These are phyloP conservation scores for Colletotrichum sp. DNA, from an alignment of 2,329 filamentous ascomycete genomes.

Conservation along the genomic window DNA sequence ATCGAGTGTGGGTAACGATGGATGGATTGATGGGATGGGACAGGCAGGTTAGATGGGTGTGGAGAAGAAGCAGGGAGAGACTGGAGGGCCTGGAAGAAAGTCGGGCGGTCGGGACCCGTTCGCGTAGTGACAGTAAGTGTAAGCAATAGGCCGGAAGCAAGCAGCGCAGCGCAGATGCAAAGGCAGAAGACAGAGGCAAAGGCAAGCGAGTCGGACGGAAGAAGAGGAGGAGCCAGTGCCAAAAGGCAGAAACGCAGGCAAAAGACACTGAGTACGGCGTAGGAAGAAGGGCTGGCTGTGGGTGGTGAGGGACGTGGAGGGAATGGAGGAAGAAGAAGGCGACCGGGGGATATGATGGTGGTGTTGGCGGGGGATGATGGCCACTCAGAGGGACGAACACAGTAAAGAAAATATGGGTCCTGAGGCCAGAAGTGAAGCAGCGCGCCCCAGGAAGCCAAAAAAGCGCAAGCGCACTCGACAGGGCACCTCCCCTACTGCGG, in stretches of 20 bases:
- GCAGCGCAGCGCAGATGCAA: not conserved
- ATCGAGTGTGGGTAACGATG: constrained; percentile 24
- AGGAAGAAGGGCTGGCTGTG: not conserved
- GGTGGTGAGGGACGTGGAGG: not conserved
- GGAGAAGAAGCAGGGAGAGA: constrained; percentile 21
- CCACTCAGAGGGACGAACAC: constrained; percentile 14
- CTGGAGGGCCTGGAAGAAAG: not conserved
- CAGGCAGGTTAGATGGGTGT: constrained; percentile 13
- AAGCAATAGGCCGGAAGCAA: not conserved
- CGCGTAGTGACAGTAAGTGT: not conserved
- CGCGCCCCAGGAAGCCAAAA: not conserved
- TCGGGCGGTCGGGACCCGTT: constrained; percentile 14
- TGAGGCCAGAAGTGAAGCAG: constrained; percentile 27
- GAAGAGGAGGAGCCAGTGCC: constrained; percentile 25
- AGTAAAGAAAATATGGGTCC: constrained; percentile 27
- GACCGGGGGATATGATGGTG: not conserved
- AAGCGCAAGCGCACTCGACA: not conserved
- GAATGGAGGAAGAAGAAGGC: not conserved
- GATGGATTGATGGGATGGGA: constrained; percentile 12
- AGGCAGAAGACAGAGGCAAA: not conserved
- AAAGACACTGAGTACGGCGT: not conserved
- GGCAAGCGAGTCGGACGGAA: constrained; percentile 3
- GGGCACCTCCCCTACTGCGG: not conserved
- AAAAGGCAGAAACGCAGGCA: not conserved
- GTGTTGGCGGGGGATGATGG: constrained; percentile 15